These are phyloP conservation scores for Hyphopichia pseudoburtonii DNA, from an alignment of 1,139 yeast genomes.

Conservation along the genomic window DNA sequence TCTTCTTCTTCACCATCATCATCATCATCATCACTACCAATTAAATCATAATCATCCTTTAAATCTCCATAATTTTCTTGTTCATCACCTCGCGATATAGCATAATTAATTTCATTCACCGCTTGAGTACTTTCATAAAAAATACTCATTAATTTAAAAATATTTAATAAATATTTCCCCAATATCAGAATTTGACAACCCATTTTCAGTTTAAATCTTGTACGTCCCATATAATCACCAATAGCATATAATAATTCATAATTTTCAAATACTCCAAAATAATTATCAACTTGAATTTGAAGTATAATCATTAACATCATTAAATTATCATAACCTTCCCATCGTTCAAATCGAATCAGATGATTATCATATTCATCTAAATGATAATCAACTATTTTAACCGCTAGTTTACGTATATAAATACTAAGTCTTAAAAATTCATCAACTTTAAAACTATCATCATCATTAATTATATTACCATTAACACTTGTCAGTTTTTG, in stretches of 20 bases:
- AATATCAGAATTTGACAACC: no score
- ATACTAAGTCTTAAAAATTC: conserved; percentile 31
- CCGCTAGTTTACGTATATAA: conserved; percentile 37
- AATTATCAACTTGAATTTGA: conserved; percentile 39
- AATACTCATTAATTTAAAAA: conserved; percentile 29
- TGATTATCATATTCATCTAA: conserved; percentile 43
- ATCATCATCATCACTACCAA: conserved; percentile 13
- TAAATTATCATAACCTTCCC: conserved; percentile 16
- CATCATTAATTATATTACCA: conserved; percentile 11
- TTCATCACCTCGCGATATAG: conserved; percentile 33
- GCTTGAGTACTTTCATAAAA: conserved; percentile 43
- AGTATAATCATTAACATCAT: conserved; percentile 32
- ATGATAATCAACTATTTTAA: conserved; percentile 38
- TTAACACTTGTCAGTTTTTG: conserved; percentile 10
- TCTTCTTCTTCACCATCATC: conserved; percentile 17
- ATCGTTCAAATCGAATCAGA: conserved; percentile 13
- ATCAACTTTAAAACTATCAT: conserved; percentile 18
- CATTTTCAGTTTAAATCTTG: conserved; percentile 7
- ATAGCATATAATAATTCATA: conserved; percentile 44
- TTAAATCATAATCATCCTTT: conserved; percentile 35
- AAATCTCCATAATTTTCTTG: conserved; percentile 34
- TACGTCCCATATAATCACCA: conserved; percentile 31
- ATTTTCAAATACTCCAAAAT: conserved; percentile 43
- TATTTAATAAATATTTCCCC: conserved; percentile 23
- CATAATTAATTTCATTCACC: conserved; percentile 38